Evolutionary conservation across 2,329 filamentous ascomycete species (phyloP), one percentile per base, ranked within the genome.

Genomic region (Aspergillus phoenicis): DNA sequence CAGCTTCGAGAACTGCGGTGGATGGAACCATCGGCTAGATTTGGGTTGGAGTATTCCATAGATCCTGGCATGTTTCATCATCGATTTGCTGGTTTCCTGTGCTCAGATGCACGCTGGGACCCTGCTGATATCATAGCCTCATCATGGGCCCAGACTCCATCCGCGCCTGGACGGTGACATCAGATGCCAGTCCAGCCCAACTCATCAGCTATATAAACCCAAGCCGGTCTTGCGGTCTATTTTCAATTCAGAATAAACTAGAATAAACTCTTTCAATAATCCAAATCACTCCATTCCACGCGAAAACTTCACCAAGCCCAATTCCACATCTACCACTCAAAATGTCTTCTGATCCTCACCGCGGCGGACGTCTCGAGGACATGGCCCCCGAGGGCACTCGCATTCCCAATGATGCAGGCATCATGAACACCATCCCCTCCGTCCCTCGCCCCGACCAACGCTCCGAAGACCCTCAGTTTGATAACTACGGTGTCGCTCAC

Each of bases 401-500:
- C 3, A 70, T 82, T 38, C 82, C 82, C 57, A 74, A 77, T 58
- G 80, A 83, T 64, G 80, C 82, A 43, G 81, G 80, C 58, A 61
- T 63, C 47, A 72, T 77, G 64, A 77, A 78, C 64, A 72, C 73
- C 52, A 81, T 84, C 61, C 80, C 81, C 13, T 83, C 82, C 2
- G 76, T 80, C 2, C 76, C 82, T 24, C 78, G 80, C 6, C 81
- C 81, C 1, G 80, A 82, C 64, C 80, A 84, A 63, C 70, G 71
- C 11, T 66, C 69, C 47, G 71, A 78, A 43, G 68, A 75, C 45
- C 48, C 47, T 3, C 62, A 67, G 48, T 75, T 69, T 59, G 70
- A 78, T 49, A 70, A 77, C 43, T 73, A 76, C 24, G 72, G 75
- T 26, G 60, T 78, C 15, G 77, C 75, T 11, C 66, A 72, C 48